Evolutionary conservation across 2,329 filamentous ascomycete genomes (phyloP).

Genomic region (Metarhizium humberi): DNA sequence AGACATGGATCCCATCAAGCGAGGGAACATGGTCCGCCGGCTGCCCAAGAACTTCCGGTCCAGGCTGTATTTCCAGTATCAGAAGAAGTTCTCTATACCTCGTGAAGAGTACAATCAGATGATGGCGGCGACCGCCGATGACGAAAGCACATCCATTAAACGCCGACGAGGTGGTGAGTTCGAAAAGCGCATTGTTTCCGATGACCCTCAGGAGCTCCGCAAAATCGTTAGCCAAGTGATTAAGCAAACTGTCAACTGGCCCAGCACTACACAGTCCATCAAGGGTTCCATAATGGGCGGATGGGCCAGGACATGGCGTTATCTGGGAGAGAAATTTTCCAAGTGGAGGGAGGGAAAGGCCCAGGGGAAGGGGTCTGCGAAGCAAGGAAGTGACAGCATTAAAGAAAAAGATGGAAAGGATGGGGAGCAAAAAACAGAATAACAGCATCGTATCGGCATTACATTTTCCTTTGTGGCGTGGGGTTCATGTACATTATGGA

Average conservation of each 20-base stretch:
- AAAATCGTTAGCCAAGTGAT: slow-evolving; percentile 67
- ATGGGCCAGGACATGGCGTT: slow-evolving; percentile 57
- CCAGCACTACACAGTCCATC: slow-evolving; percentile 75
- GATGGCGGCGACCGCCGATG: slow-evolving; percentile 67
- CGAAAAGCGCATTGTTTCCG: slow-evolving; percentile 71
- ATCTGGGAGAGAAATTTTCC: slow-evolving; percentile 70
- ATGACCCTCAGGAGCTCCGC: slow-evolving; percentile 56
- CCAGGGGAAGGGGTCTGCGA: slow-evolving; percentile 12
- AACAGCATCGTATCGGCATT: not conserved
- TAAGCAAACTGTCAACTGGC: slow-evolving; percentile 84
- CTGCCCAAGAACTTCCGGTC: slow-evolving; percentile 79
- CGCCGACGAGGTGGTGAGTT: slow-evolving; percentile 74
- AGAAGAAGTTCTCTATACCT: slow-evolving; percentile 81
- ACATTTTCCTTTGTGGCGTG: not conserved
- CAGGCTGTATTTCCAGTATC: slow-evolving; percentile 90
- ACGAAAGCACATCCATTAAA: slow-evolving; percentile 54
- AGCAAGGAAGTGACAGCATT: not conserved
- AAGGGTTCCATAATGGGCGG: slow-evolving; percentile 81
- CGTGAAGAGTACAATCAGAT: slow-evolving; percentile 75
- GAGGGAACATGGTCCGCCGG: slow-evolving; percentile 93
- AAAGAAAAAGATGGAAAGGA: not conserved
- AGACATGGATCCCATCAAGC: slow-evolving; percentile 84
- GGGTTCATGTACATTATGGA: not conserved
- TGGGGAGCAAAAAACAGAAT: not conserved
- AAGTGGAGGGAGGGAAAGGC: slow-evolving; percentile 47